A percentile compares a stretch with the other conserved stretches of the same genome.
Evolutionary conservation across 345 rosid genomes (phyloP).

Genomic region (Mangifera indica): DNA sequence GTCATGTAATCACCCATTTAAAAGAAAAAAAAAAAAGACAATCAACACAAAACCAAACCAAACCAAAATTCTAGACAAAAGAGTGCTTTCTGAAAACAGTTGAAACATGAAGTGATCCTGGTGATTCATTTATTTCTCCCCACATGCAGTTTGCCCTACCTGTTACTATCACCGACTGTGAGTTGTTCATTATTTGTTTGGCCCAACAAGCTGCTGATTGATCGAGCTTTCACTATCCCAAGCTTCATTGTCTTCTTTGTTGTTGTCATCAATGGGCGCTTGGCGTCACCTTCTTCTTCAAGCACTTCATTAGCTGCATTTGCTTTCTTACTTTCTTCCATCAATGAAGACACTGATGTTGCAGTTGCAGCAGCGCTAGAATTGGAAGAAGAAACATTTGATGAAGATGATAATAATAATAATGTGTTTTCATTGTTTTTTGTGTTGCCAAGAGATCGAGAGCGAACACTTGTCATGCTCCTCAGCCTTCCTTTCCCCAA

Average conservation of each 20-base stretch:
- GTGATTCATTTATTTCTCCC: neutral
- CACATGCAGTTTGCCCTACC: neutral
- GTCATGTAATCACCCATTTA: neutral
- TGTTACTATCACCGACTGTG: constrained; percentile 13
- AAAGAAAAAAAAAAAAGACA: neutral
- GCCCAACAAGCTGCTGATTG: constrained; percentile 84
- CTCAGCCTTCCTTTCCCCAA: constrained; percentile 91
- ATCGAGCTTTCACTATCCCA: constrained; percentile 90
- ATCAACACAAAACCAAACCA: neutral
- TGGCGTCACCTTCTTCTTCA: constrained; percentile 23
- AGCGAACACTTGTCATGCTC: constrained; percentile 56
- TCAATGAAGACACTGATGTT: neutral
- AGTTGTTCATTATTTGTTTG: constrained; percentile 32
- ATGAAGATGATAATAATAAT: constrained; percentile 1
- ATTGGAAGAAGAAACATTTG: neutral
- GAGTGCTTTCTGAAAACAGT: too few relatives aligned
- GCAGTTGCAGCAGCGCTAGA: neutral
- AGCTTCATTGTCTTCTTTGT: constrained; percentile 72
- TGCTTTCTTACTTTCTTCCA: neutral
- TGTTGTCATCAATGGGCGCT: constrained; percentile 11
- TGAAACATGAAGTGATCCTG: neutral
- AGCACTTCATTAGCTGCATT: constrained; percentile 12
- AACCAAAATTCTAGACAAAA: neutral
- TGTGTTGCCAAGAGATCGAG: constrained; percentile 22
- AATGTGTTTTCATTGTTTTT: constrained; percentile 8